Base-by-base conservation (phyloP, 2,329 filamentous ascomycete genomes). In the Pestalotiopsis fici region DNA sequence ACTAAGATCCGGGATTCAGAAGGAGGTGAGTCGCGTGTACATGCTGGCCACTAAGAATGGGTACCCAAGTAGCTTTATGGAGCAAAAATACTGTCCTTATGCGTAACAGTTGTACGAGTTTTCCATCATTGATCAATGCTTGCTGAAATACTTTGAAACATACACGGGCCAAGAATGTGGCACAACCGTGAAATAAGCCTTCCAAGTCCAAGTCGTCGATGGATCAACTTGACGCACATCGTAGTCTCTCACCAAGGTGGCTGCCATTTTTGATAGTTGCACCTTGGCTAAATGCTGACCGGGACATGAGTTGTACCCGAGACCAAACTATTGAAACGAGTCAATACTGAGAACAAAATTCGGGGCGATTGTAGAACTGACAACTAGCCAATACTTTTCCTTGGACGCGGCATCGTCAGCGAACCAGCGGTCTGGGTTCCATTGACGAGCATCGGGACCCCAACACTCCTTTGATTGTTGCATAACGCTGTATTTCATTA, bases 171-270 rank as follows among this genome's bases (percentile, higher is more conserved):
- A 67, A 21, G 12, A 18, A 21, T 64, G 21, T 15, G 65, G 65
- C n/a, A 67, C 65, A 15, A 64, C 43, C 2, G 65, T 67, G n/a
- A 67, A 67, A 13, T 67, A 67, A 1, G 65, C 65, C n/a, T n/a
- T n/a, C 35, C 61, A 64, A 1, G 39, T 50, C 60, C 65, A 64
- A 21, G 47, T 39, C 21, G 59, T 23, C 37, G 25, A 60, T 12
- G 37, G 60, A 56, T 67, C 54, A 5, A 67, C 65, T 35, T 64
- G 65, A 6, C 31, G 18, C 13, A 67, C 35, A n/a, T 64, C 60
- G 54, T 67, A 67, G 50, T 64, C 60, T 50, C 65, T 27, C 1
- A 64, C 37, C 1, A 64, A 28, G 12, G 60, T 67, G 2, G 61
- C 65, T 21, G 61, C 61, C 18, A 64, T 50, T 25, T 67, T 67